Base-by-base conservation (phyloP, 371 early-diverging fungal species). In the Capillidium heterosporum region DNA sequence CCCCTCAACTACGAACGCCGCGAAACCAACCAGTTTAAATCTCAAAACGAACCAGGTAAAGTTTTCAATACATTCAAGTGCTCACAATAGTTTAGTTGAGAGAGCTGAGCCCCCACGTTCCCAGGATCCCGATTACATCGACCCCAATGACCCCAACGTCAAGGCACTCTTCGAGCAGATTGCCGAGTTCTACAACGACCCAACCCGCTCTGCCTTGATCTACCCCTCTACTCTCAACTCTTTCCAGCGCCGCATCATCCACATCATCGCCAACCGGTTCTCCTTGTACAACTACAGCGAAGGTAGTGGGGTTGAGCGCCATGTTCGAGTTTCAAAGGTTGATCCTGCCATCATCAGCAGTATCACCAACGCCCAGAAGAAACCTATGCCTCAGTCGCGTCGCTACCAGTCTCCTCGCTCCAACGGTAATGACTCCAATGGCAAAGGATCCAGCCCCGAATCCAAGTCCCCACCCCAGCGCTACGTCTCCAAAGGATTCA, bases 91-190 rank as follows among this genome's bases (percentile, higher is more conserved):
- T 21, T 2, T 15, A 32, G 35, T 5, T 11, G 39, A 43, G 39
- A 29, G n/a, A 31, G 15, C 31, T 29, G 31, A 57, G 32, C 13
- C 26, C 19, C 52, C 32, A 51, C 43, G 8, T 28, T 35, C 48
- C 17, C 24, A 50, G 42, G 44, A 17, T 15, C 50, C n/a, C 17
- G 32, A 27, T 28, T 17, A 27, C 1, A 5, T 44, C 53, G 82
- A 85, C 56, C 65, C 83, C 58, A 79, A 81, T 58, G 79, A 84
- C 59, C 72, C 76, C 15, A 74, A 74, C 59, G 80, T 81, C 10
- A 67, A 81, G 48, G 72, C 74, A 53, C 68, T 84, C 35, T 83
- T 83, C 53, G 81, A 82, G 26, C 73, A 75, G 46, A 61, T 85
- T 58, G 65, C 79, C 56, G 71, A 76, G 48, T 85, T 85, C 62